Evolutionary conservation across 1,284 basidiomycete species (phyloP).

Genomic region (Megacollybia platyphylla): DNA sequence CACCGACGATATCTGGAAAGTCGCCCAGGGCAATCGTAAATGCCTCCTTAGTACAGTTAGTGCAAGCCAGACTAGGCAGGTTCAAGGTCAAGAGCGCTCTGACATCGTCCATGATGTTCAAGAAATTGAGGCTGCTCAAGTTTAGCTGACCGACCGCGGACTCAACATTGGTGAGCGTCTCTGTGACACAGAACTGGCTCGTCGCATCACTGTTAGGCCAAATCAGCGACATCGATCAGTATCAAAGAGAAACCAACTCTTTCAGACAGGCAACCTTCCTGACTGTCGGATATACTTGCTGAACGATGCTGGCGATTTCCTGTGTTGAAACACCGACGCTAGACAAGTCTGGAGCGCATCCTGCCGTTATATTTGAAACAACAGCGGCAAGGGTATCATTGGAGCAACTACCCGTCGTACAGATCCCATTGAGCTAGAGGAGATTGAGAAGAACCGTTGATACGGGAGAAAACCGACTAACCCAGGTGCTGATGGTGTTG

Average conservation of each 20-base stretch:
- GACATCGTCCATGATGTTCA: slow-evolving; percentile 13
- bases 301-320: slow-evolving; percentile 15
- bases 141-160: slow-evolving; percentile 21
- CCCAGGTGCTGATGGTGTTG: slow-evolving; percentile 39
- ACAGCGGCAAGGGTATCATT: slow-evolving; percentile 15
- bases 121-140: slow-evolving; percentile 14
- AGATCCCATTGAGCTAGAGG: slow-evolving; percentile 31
- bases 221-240: background rate
- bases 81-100: slow-evolving; percentile 14
- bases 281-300: slow-evolving; percentile 37
- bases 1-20: slow-evolving; percentile 15
- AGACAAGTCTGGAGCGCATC: slow-evolving; percentile 39
- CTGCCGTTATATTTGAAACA: slow-evolving; percentile 31
- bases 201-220: slow-evolving; percentile 19
- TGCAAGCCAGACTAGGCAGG: slow-evolving; percentile 25
- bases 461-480: slow-evolving; percentile 9
- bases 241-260: slow-evolving; percentile 26
- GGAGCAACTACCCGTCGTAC: slow-evolving; percentile 24
- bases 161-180: slow-evolving; percentile 34
- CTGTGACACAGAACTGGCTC: slow-evolving; percentile 34
- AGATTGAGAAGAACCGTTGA: background rate
- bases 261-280: slow-evolving; percentile 42
- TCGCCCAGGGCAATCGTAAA: slow-evolving; percentile 20
- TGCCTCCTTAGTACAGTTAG: slow-evolving; percentile 30
- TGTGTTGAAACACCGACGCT: slow-evolving; percentile 15